These are phyloP conservation scores for Tuber indicum DNA, from an alignment of 495 filamentous ascomycete species.

Conservation along the genomic window DNA sequence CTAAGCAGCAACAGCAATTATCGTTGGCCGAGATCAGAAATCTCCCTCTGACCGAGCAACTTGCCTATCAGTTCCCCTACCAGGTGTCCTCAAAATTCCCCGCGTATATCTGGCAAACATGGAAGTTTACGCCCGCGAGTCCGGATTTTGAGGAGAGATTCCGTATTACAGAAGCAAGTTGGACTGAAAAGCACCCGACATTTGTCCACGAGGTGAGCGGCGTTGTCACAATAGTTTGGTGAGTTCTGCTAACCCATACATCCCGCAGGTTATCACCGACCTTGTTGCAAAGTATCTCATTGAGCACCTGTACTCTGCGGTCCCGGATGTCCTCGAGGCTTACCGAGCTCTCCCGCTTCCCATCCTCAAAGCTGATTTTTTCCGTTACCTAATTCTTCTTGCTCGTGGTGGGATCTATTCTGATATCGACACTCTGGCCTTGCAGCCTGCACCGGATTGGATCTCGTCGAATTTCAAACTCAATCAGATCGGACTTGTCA, in stretches of 20 bases:
- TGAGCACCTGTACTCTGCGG: conserved; percentile 73
- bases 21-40: conserved; percentile 30
- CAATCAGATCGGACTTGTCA: conserved; percentile 69
- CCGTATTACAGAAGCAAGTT: conserved; percentile 76
- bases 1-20: conserved; percentile 32
- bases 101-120: conserved; percentile 98
- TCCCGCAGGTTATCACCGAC: conserved; percentile 69
- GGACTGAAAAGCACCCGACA: conserved; percentile 79
- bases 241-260: conserved; percentile 7
- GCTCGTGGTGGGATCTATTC: conserved; percentile 93
- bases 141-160: conserved; percentile 67
- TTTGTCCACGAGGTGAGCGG: conserved; percentile 71
- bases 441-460: conserved; percentile 81
- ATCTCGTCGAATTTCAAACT: conserved; percentile 70
- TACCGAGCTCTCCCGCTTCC: conserved; percentile 77
- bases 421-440: conserved; percentile 86
- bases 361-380: conserved; percentile 95
- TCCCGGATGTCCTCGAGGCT: conserved; percentile 89
- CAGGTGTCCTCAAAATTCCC: conserved; percentile 81
- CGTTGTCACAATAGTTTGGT: neutral
- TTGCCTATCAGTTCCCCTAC: conserved; percentile 91
- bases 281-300: conserved; percentile 72
- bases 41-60: conserved; percentile 63
- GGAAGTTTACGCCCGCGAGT: conserved; percentile 84
- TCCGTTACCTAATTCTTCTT: conserved; percentile 90